phyloP scores from a whole-genome alignment of 768 basidiomycete genomes.

The Leccinellum luteum region DNA sequence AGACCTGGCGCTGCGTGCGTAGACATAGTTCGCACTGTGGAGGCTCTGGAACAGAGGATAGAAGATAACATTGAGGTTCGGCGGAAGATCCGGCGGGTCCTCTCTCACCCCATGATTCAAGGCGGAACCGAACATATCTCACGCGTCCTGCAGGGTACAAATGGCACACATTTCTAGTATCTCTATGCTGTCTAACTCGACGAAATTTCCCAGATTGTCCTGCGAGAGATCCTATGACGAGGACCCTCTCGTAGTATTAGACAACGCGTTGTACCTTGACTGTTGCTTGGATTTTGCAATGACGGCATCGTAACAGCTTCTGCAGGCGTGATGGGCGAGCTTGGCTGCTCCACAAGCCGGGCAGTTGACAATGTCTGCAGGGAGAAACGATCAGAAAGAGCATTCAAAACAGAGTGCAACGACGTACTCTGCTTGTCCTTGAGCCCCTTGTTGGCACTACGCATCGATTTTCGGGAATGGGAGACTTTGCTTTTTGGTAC shows the following conservation, averaged over 20 bases:
- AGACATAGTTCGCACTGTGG: constrained; percentile 32
- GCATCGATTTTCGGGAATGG: constrained; percentile 93
- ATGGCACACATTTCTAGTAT: background rate
- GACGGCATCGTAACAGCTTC: constrained; percentile 59
- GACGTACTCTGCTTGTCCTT: constrained; percentile 85
- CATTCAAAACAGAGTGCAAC: background rate
- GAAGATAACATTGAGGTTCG: constrained; percentile 18
- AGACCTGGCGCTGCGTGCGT: constrained; percentile 40
- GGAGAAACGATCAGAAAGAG: constrained; percentile 4
- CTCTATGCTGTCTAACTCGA: background rate
- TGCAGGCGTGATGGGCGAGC: constrained; percentile 85
- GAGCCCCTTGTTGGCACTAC: constrained; percentile 89
- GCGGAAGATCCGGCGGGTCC: constrained; percentile 3
- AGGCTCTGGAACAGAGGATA: constrained; percentile 12
- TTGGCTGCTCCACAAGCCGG: constrained; percentile 88
- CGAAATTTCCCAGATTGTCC: background rate
- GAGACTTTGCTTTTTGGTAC: constrained; percentile 94
- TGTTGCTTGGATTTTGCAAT: constrained; percentile 22
- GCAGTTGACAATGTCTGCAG: constrained; percentile 82
- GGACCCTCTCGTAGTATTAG: background rate
- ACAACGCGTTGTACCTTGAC: constrained; percentile 6
- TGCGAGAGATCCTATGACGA: background rate
- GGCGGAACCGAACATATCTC: background rate
- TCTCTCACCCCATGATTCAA: background rate
- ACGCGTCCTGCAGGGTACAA: background rate